Evolutionary conservation across 768 basidiomycete species (phyloP), one percentile per base, ranked within the genome.

Genomic region (Chalciporus sphaerocephalus): DNA sequence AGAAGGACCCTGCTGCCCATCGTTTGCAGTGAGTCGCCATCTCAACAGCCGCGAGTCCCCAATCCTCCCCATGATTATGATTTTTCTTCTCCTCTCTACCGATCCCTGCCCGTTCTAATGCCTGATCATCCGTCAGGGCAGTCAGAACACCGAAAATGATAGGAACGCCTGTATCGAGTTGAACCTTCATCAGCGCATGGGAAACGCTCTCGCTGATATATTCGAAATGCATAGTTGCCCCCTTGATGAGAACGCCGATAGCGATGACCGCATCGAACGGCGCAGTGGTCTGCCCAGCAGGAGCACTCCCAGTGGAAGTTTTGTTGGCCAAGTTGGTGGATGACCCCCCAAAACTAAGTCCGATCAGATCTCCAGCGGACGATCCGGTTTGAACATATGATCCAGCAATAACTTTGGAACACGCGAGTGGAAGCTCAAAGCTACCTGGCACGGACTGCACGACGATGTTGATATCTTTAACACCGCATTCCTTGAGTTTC

Each of bases 181-280:
- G 92, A 17, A 97, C 81, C 58, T 79, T 80, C 96, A 98, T 99
- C 53, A 99, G 74, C 35, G 85, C 93, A 57, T 97, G 88, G 33
- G 92, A 83, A 48, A 97, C 94, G 50, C 83, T 81, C 58, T 97
- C 92, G 67, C 80, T 89, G 66, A 98, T 99, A 76, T 99, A 99
- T 67, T 99, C 96, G 67, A 98, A 99, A 72, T 99, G 96, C 92
- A 96, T 96, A 15, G 96, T 98, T 1, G 82, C 75, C 42, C 96
- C 95, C 65, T 99, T 99, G 75, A 99, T 96, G 63, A 99, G 84
- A 28, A 95, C 92, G 12, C 96, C 96, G 60, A 98, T 91, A 42
- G 96, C 93, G 64, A 99, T 95, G 53, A 96, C 84, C 12, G 93
- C 96, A 64, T 95, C 87, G 56, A 98, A 97, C 0, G 95, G 86